Evolutionary conservation across 306 rosid species (phyloP), one percentile per base, ranked within the genome.

Genomic region (Dalbergia oliveri): DNA sequence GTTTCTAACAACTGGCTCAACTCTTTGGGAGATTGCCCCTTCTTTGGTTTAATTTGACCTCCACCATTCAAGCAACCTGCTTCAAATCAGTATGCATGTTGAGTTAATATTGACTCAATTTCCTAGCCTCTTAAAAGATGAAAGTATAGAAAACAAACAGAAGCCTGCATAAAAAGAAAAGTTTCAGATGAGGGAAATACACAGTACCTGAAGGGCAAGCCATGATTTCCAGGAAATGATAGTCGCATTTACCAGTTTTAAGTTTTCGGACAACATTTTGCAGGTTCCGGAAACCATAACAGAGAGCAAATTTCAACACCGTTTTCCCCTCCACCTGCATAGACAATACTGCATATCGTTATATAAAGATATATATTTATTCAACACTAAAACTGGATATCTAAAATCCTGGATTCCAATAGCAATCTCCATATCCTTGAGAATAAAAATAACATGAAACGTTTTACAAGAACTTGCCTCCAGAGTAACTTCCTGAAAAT

Each of bases 51-150:
- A 61, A 95, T 84, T 82, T 93, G 99, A 77, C 99, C 99, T 45
- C 97, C 99, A 67, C 99, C 99, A 60, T 95, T 93, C 86, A 95
- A 92, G 92, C 99, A 95, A 86, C 98, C 98, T 95, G 84, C 18
- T 12, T 67, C 43, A 64, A 77, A 50, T 50, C 57, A 50, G 1
- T 6, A 50, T 49, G 57, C 57, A 50, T 50, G 57, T 50, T 50
- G 16, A 13, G 16, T 50, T 15, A 50, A 50, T n/a, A 50, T 4
- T 43, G 6, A 7, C 11, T 43, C 11, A 43, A 43, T 43, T 43
- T 9, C 47, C 76, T 18, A 45, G 67, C 67, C 41, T 76, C 37
- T 73, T 39, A 61, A 68, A 58, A 35, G 53, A 33, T 7, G 31
- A 9, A 9, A 77, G 68, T 34, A 19, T 12, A 19, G 19, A 63